Base-by-base conservation (phyloP, 2,329 filamentous ascomycete species). In the Stagonosporopsis cucurbitacearum region DNA sequence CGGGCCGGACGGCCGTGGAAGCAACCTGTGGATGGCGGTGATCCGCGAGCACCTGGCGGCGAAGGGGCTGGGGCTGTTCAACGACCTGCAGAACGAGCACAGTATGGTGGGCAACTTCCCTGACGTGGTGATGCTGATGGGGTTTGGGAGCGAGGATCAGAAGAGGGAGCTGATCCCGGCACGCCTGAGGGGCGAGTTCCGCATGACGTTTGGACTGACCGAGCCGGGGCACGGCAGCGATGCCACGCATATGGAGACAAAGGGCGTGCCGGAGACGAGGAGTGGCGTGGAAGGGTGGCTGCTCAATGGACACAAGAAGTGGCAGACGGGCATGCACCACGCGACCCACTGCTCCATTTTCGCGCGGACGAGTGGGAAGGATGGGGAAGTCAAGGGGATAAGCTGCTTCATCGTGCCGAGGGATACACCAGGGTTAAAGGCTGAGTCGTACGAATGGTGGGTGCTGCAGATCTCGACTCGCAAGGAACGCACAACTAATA, bases 81-180 rank as follows among this genome's bases (percentile, higher is more conserved):
- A 88, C 61, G 86, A 88, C 65, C 73, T 88, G 49, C 85, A 88
- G 69, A 88, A 83, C 59, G 85, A 88, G 72, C 85, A 87, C 68
- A 82, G 79, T 45, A 80, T 88, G 33, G 81, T 87, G 1, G 85
- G 84, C 8, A 88, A 88, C 65, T 86, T 86, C 64, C 84, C 85
- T 0, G 84, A 86, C 62, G 72, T 87, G 15, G 72, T 86, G 32
- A 87, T 87, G 86, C 76, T 88, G 25, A 78, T 83, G 65, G 81
- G 86, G 63, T 88, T 86, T 68, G 86, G 85, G 20, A 84, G 68
- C 17, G 74, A 77, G 59, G 73, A 79, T 60, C 85, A 88, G 69
- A 83, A 82, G 66, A 70, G 75, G 41, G 79, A 81, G 26, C 75
- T 85, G 36, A 86, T 88, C 50, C 71, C 77, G 1, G 80, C 80